These are phyloP conservation scores for Babesia ovis DNA, from an alignment of 169 alveolate species.

Conservation along the genomic window DNA sequence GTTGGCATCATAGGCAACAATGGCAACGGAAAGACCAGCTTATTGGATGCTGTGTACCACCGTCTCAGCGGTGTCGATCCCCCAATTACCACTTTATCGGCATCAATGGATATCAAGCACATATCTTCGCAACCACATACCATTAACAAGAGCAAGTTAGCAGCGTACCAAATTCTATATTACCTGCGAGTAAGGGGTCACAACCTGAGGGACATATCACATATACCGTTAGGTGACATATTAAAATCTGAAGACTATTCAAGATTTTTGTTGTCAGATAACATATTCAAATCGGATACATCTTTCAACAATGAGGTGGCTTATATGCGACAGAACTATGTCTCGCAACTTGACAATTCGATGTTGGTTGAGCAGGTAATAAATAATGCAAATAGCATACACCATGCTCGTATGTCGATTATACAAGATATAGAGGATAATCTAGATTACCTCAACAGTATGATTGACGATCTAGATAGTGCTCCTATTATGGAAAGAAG, in stretches of 20 bases:
- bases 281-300: background rate
- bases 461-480: background rate
- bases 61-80: conserved; percentile 23
- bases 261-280: background rate
- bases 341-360: conserved; percentile 21
- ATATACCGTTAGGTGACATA: background rate
- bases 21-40: conserved; percentile 78
- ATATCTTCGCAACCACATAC: background rate
- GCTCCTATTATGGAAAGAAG: background rate
- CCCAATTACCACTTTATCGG: background rate
- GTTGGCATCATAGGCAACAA: conserved; percentile 78
- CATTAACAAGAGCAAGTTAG: background rate
- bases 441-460: conserved; percentile 11
- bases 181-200: conserved; percentile 10
- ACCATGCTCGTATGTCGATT: conserved; percentile 15
- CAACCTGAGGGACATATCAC: conserved; percentile 1
- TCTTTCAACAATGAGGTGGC: conserved; percentile 32
- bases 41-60: conserved; percentile 57
- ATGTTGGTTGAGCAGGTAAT: conserved; percentile 36
- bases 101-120: conserved; percentile 34
- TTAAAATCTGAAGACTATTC: conserved; percentile 3
- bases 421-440: conserved; percentile 39
- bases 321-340: conserved; percentile 63
- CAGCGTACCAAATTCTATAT: conserved; percentile 2
- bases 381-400: background rate